Evolutionary conservation across 2,329 filamentous ascomycete species (phyloP), one percentile per base, ranked within the genome.

Genomic region (Penicillium sclerotiorum): DNA sequence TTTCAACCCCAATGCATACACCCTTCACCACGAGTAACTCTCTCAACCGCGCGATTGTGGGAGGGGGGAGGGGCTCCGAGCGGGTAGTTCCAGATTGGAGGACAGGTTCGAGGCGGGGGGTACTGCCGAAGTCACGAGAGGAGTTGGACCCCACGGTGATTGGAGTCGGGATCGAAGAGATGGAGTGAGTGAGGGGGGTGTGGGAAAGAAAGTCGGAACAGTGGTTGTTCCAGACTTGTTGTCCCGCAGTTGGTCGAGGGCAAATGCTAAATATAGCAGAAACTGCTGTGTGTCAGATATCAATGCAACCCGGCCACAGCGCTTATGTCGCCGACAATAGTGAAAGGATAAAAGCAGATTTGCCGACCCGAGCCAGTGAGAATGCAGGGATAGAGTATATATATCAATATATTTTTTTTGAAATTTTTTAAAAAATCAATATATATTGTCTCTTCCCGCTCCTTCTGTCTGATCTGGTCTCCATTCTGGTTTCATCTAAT

Each of bases 241-340:
- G 59, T 59, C 54, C 56, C 57, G 60, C 61, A 54, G 52, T 55
- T 37, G 33, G 33, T 53, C 46, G 55, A 60, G 48, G 52, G 43
- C 38, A 57, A 54, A 56, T 67, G 59, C 66, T 69, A 69, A 69
- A 64, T 67, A 66, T 69, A 69, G 66, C 35, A 65, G 59, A 62
- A 52, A 45, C 58, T 59, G 52, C 47, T 59, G 51, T 62, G 50
- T 59, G 62, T 64, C 57, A 63, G 58, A 61, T 59, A 63, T 45
- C 53, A 52, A 55, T 57, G 51, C 48, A 55, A 60, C 47, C 35
- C 50, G 46, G 41, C 37, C 45, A 49, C 53, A 50, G 59, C 56
- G 54, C 56, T 59, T 55, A 60, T 47, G 50, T 45, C 36, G 50
- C 21, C 8, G 37, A 45, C 36, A 20, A 20, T 30, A n/a, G 40